A percentile compares a stretch with the other conserved stretches of the same genome.
Evolutionary conservation across 2,329 filamentous ascomycete genomes (phyloP).

Genomic region (Orbilia brochopaga): DNA sequence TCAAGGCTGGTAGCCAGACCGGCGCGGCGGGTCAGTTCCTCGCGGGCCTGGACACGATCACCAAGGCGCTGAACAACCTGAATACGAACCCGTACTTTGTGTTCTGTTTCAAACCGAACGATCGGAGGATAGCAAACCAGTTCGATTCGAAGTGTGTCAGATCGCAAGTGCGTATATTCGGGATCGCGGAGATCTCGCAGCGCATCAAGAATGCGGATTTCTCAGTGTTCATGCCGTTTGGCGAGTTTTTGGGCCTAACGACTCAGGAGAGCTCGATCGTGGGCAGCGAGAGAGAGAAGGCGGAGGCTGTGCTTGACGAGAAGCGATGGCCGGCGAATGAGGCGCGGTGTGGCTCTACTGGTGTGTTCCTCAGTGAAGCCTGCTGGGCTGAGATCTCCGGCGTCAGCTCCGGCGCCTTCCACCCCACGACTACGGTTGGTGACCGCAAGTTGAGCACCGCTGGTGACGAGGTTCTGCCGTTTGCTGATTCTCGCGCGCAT

Average conservation of each 20-base stretch:
- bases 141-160: slow-evolving; percentile 99
- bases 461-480: slow-evolving; percentile 65
- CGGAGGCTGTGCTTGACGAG: slow-evolving; percentile 87
- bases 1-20: slow-evolving; percentile 64
- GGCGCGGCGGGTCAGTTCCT: slow-evolving; percentile 93
- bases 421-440: slow-evolving; percentile 57
- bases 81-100: slow-evolving; percentile 94
- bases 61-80: slow-evolving; percentile 78
- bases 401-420: slow-evolving; percentile 67
- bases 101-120: slow-evolving; percentile 96
- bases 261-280: slow-evolving; percentile 85
- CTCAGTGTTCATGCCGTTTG: slow-evolving; percentile 92
- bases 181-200: slow-evolving; percentile 96
- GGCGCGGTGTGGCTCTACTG: slow-evolving; percentile 85
- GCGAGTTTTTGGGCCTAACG: slow-evolving; percentile 87
- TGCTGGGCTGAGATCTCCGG: slow-evolving; percentile 92
- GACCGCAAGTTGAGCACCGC: slow-evolving; percentile 63
- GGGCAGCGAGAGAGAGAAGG: slow-evolving; percentile 89
- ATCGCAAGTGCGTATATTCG: slow-evolving; percentile 90
- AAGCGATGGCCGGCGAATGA: slow-evolving; percentile 93
- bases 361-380: slow-evolving; percentile 91
- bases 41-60: slow-evolving; percentile 85
- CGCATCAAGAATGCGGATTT: slow-evolving; percentile 91
- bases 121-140: slow-evolving; percentile 94
- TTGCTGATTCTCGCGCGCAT: slow-evolving; percentile 64